Percentiles rank a stretch among this genome's conserved stretches.
Evolutionary conservation across 2,329 filamentous ascomycete species (phyloP).

Genomic region (Bipolaris victoriae): DNA sequence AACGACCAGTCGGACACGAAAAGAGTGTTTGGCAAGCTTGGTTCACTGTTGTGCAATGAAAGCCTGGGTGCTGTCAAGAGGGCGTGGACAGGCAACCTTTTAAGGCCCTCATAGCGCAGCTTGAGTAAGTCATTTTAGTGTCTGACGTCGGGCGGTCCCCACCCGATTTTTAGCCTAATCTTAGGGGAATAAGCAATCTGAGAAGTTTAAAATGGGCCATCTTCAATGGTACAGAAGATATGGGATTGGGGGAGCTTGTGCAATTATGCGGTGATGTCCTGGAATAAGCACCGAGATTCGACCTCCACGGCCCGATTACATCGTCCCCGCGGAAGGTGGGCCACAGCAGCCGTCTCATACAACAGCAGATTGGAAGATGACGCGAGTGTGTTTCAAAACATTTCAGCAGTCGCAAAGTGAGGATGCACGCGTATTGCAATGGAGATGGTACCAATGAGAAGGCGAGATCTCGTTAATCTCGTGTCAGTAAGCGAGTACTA

Average conservation of each 20-base stretch:
- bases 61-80: not conserved
- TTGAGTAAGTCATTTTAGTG: not conserved
- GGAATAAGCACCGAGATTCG: conserved; percentile 3
- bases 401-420: not conserved
- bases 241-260: not conserved
- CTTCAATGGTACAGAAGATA: not conserved
- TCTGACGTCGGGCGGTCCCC: not conserved
- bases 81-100: not conserved
- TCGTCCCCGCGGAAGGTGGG: not conserved
- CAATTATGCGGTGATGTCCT: not conserved
- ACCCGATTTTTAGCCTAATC: conserved; percentile 2
- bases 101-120: not conserved
- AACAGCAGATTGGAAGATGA: not conserved
- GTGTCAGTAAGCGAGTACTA: too few species aligned
- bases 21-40: not conserved
- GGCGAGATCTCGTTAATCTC: too few species aligned
- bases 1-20: not conserved
- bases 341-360: not conserved
- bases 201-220: not conserved
- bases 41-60: not conserved
- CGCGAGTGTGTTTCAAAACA: not conserved
- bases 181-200: not conserved
- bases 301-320: not conserved
- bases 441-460: not conserved
- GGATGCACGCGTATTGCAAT: not conserved